A percentile compares a stretch with the other conserved stretches of the same genome.
Evolutionary conservation across 23 red algal genomes (phyloP).

Genomic region (Cyanidioschyzon merolae): DNA sequence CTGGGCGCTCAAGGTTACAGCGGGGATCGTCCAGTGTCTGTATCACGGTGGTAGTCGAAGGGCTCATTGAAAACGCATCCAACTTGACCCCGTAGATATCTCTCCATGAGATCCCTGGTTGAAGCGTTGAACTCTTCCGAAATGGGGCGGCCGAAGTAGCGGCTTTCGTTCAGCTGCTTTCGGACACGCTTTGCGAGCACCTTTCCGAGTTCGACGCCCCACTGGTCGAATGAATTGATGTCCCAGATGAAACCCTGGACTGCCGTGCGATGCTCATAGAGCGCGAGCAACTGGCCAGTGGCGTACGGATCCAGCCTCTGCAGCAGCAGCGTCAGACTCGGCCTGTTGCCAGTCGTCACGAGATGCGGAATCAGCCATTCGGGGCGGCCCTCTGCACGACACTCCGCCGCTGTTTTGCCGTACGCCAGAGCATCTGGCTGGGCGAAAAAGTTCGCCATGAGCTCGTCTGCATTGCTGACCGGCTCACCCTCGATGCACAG

Average conservation of each 20-base stretch:
- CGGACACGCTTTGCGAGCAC: constrained; percentile 84
- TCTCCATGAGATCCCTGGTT: constrained; percentile 46
- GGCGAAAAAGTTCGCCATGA: constrained; percentile 98
- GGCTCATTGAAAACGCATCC: constrained; percentile 64
- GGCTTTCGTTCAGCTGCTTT: constrained; percentile 53
- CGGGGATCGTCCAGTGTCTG: neutral
- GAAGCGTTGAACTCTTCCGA: constrained; percentile 59
- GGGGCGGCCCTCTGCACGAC: constrained; percentile 44
- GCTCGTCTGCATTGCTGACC: constrained; percentile 81
- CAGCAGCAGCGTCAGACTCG: constrained; percentile 53
- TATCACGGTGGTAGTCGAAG: constrained; percentile 29
- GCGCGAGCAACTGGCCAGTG: constrained; percentile 69
- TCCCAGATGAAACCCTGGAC: constrained; percentile 98
- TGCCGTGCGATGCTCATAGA: constrained; percentile 93
- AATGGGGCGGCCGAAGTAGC: constrained; percentile 50
- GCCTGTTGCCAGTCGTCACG: constrained; percentile 78
- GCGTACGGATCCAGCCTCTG: constrained; percentile 56
- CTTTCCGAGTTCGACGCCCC: constrained; percentile 95
- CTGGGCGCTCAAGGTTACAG: neutral
- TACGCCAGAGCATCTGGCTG: constrained; percentile 91
- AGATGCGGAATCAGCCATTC: constrained; percentile 71
- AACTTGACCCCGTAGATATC: constrained; percentile 57
- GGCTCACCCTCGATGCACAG: constrained; percentile 64
- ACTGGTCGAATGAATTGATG: constrained; percentile 98
- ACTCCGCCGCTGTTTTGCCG: constrained; percentile 81